Evolutionary conservation across 306 rosid genomes (phyloP), one percentile per base, ranked within the genome.

Genomic region (Casuarina cunninghamiana): DNA sequence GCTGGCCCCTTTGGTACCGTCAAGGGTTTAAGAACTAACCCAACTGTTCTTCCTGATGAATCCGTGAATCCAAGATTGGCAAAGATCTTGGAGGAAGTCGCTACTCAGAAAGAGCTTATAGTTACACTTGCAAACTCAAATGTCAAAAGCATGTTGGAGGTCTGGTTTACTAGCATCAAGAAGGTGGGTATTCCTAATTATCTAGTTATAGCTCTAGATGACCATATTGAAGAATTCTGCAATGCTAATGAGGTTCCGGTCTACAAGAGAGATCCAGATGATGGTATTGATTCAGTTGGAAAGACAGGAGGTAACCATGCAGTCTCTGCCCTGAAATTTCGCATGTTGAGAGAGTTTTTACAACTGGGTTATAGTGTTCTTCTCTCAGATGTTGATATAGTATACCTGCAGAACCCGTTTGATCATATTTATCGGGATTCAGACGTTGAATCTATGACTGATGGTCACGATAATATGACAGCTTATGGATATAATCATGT

Each of bases 401-500:
- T 93, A 55, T 93, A 87, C 85, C 53, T 93, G 88, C 98, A 89
- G 87, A 93, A 91, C 79, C 98, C 98, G 15, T 93, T 93, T 78
- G 91, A 93, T 80, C 81, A 84, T 89, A 89, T 93, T 35, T 83
- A 87, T 79, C 84, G 98, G 43, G 98, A 93, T 84, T 93, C 97
- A 10, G 98, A 93, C 83, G 91, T 93, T 69, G 98, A 93, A 83
- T 91, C 97, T 17, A 93, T 93, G 98, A 83, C 88, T 65, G 98
- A 93, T 88, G 98, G 98, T 80, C 94, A 93, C 81, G 83, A 78
- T 83, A 93, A 93, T 68, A 57, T 62, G 78, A 93, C 98, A 11
- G 98, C 97, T 38, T 93, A 93, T 73, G 98, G 98, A 53, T 93
- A n/a, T 71, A 87, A 93, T 39, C 93, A 93, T 84, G 98, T 89